Percentiles rank a stretch among this genome's conserved stretches.
phyloP scores from a whole-genome alignment of 228 moss, liverwort and hornwort species.

The Sphagnum fallax region DNA sequence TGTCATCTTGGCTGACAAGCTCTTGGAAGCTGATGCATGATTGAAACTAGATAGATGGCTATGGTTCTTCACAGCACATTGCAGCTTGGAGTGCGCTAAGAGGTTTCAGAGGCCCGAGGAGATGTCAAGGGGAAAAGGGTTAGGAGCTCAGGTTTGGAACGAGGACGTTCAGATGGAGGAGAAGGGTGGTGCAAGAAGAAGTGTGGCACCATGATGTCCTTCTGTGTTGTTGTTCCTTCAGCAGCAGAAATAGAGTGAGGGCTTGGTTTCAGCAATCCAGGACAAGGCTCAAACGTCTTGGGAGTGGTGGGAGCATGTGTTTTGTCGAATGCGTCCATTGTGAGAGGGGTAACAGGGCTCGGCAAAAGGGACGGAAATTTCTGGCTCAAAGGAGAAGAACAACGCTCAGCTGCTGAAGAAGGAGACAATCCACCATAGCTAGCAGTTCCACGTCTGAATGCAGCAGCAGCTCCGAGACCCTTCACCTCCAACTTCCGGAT shows the following conservation, averaged over 20 bases:
- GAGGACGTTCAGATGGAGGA: constrained; percentile 22
- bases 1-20: too few relatives aligned
- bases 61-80: too few relatives aligned
- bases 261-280: constrained; percentile 1
- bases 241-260: not conserved
- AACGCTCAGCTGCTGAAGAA: constrained; percentile 20
- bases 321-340: constrained; percentile 45
- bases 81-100: constrained; percentile 9
- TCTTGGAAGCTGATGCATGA: too few relatives aligned
- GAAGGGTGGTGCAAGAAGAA: constrained; percentile 29
- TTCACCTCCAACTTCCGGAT: constrained; percentile 52
- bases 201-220: constrained; percentile 13
- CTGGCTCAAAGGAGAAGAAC: constrained; percentile 18
- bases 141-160: constrained; percentile 42
- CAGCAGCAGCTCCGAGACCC: constrained; percentile 45
- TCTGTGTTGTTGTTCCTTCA: constrained; percentile 12
- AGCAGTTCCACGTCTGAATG: constrained; percentile 40
- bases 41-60: too few relatives aligned
- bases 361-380: constrained; percentile 49
- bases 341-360: constrained; percentile 50
- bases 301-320: constrained; percentile 48
- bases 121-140: constrained; percentile 50
- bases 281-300: constrained; percentile 31
- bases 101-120: constrained; percentile 40
- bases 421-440: constrained; percentile 32